phyloP scores from a whole-genome alignment of 2,329 filamentous ascomycete genomes.

The Trichoderma arundinaceum region DNA sequence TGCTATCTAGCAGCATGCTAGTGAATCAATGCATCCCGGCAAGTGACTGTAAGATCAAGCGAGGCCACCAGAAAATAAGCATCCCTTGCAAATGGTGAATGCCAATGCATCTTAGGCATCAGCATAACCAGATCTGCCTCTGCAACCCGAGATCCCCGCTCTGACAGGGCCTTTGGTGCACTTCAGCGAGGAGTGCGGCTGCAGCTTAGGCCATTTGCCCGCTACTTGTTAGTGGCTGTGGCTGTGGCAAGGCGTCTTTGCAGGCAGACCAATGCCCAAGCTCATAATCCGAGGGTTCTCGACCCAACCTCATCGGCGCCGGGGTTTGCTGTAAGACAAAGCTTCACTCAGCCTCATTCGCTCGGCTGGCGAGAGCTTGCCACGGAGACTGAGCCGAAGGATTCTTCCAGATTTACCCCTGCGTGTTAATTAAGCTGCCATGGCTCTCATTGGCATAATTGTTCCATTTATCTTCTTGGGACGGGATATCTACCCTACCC shows the following conservation, averaged over 20 bases:
- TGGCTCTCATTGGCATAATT: too few species aligned
- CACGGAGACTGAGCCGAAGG: not conserved
- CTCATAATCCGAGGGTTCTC: not conserved
- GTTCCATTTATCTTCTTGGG: too few species aligned
- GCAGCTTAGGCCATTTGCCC: not conserved
- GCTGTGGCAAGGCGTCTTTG: constrained; percentile 9
- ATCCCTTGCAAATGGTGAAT: too few species aligned
- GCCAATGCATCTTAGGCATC: not conserved
- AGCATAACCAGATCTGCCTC: not conserved
- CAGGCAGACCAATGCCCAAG: constrained; percentile 7
- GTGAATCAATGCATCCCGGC: too few species aligned
- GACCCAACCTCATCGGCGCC: not conserved
- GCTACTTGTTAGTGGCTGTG: constrained; percentile 10
- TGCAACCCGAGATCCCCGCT: too few species aligned
- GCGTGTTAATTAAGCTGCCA: too few species aligned
- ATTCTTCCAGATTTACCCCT: not conserved
- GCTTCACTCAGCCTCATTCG: not conserved
- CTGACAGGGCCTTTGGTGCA: not conserved
- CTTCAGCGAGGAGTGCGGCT: not conserved
- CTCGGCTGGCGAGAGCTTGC: not conserved
- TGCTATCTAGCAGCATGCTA: too few species aligned
- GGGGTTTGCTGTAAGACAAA: not conserved
- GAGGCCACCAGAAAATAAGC: too few species aligned
- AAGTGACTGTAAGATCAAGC: too few species aligned
- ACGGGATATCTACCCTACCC: too few species aligned